Evolutionary conservation across 2,329 filamentous ascomycete genomes (phyloP), one percentile per base, ranked within the genome.

Genomic region (Diplocarpon mali): DNA sequence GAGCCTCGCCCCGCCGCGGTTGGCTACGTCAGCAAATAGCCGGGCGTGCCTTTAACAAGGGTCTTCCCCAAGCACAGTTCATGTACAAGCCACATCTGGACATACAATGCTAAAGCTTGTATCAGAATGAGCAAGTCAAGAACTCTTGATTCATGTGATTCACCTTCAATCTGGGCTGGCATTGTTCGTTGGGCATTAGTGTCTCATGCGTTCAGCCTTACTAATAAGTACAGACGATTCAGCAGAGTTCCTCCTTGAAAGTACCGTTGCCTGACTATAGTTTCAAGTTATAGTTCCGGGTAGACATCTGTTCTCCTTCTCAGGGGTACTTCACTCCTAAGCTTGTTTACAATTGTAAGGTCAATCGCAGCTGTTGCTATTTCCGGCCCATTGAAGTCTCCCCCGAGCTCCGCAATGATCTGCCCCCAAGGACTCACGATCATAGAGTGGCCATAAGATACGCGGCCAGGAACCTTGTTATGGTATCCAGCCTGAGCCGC

Each of bases 341-440:
- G 44, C 40, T 34, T 45, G n/a, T 49, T 44, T 30, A 49, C 49
- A 17, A 41, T 16, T 7, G 41, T 40, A 5, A 49, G 37, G 29
- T 52, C 49, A 14, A 49, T 41, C 32, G 35, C 29, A 6, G 46
- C 47, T 2, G 37, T 49, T 8, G 44, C 46, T 30, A 49, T 51
- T 16, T 49, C 46, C 9, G 46, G 49, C 8, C 41, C 46, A n/a
- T 32, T 28, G 16, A 51, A 51, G 2, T 51, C 45, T 16, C 48
- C 45, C 35, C 45, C 45, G 16, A 51, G 30, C 32, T 49, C 44
- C 8, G 49, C 49, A 14, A 51, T 32, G 13, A 48, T 38, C 14
- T 51, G 46, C 24, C 49, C 46, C 47, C 49, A 49, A 24, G 49
- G 49, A 40, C 47, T 42, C 5, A 52, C 39, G 14, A 52, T 38